Conservation (phyloP, 208 protist genomes). For the Acanthamoeba sp. region DNA sequence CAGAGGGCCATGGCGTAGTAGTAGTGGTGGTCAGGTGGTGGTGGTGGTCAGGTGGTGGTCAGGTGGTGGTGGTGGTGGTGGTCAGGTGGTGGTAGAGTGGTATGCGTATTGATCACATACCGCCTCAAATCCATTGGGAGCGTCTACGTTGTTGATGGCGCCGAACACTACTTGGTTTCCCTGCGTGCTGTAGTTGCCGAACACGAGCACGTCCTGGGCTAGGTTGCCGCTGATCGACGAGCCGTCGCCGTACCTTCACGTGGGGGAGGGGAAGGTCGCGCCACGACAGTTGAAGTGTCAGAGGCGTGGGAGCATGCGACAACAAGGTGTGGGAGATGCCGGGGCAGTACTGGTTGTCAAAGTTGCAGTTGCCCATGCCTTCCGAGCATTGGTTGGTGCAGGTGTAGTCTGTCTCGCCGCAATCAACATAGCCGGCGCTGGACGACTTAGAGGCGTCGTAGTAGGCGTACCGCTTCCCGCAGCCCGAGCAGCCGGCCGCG, state of each 20-base stretch:
- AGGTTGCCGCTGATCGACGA: constrained; percentile 33
- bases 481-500: not conserved
- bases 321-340: not conserved
- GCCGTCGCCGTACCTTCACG: constrained; percentile 43
- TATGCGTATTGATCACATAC: no score
- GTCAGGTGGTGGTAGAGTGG: no score
- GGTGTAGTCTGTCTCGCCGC: not conserved
- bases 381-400: constrained; percentile 22
- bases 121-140: constrained; percentile 42
- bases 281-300: no score
- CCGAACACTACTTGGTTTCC: not conserved
- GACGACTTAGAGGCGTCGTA: constrained; percentile 55
- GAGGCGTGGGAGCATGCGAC: no score
- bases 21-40: no score
- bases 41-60: no score
- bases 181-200: constrained; percentile 45
- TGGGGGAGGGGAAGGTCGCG: no score
- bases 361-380: constrained; percentile 30
- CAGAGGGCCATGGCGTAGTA: no score
- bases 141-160: constrained; percentile 37
- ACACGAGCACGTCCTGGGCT: not conserved
- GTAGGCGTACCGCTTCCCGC: constrained; percentile 22
- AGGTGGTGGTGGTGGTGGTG: no score
- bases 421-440: not conserved
- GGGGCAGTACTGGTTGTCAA: not conserved